phyloP scores from a whole-genome alignment of 352 stramenopile genomes.

The Sclerospora graminicola region DNA sequence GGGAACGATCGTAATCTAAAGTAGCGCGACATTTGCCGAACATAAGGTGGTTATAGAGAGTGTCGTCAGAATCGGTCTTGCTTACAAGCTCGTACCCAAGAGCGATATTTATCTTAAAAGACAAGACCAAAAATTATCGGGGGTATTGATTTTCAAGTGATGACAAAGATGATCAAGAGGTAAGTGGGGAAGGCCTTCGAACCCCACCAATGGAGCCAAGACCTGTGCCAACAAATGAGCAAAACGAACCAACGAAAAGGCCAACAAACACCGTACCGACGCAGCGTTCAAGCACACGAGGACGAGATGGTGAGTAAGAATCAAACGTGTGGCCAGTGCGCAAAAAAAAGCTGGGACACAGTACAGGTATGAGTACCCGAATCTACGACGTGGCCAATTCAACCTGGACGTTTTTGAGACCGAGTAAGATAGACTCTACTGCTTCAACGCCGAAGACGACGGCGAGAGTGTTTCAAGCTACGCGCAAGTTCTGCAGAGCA shows the following conservation, averaged over 20 bases:
- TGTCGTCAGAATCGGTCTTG: too few relatives aligned
- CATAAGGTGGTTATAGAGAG: too few relatives aligned
- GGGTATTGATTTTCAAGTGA: not conserved
- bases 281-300: not conserved
- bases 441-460: not conserved
- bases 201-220: too few relatives aligned
- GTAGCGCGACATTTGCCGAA: too few relatives aligned
- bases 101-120: too few relatives aligned
- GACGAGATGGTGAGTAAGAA: not conserved
- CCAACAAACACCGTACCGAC: not conserved
- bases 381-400: not conserved
- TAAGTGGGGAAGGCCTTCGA: too few relatives aligned
- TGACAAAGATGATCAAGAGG: not conserved
- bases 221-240: too few relatives aligned
- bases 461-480: not conserved
- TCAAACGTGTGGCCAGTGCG: not conserved
- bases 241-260: too few relatives aligned
- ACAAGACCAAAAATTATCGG: too few relatives aligned
- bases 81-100: too few relatives aligned
- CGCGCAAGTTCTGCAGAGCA: not conserved
- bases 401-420: not conserved
- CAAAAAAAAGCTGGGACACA: not conserved
- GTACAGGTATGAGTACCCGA: not conserved
- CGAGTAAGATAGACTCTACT: not conserved
- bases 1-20: too few relatives aligned